Evolutionary conservation across 768 basidiomycete species (phyloP).

Genomic region (Panaeolus papilionaceus): DNA sequence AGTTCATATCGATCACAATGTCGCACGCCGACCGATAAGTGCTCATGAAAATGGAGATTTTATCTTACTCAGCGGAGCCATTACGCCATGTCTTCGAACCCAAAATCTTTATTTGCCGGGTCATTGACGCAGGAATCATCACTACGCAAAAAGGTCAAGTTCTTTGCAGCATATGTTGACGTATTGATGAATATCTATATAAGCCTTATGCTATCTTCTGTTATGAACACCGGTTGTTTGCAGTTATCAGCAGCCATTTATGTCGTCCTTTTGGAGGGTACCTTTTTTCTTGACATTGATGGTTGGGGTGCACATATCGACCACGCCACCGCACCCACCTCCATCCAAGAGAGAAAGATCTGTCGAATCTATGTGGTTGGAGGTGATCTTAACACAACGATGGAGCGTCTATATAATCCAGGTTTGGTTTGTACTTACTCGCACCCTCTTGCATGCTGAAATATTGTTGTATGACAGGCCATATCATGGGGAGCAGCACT

Average conservation of each 20-base stretch:
- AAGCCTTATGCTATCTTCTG: not conserved
- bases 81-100: constrained; percentile 1
- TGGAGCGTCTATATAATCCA: constrained; percentile 40
- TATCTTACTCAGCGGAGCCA: not conserved
- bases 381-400: constrained; percentile 43
- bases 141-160: not conserved
- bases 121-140: not conserved
- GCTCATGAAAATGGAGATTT: not conserved
- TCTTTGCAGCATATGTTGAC: not conserved
- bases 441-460: not conserved
- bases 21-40: constrained; percentile 12
- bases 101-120: constrained; percentile 9
- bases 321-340: constrained; percentile 54
- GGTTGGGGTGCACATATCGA: constrained; percentile 48
- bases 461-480: constrained; percentile 29
- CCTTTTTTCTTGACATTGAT: constrained; percentile 50
- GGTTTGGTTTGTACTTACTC: constrained; percentile 32
- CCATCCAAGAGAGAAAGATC: constrained; percentile 37
- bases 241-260: constrained; percentile 19
- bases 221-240: not conserved
- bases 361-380: constrained; percentile 41
- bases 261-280: constrained; percentile 42
- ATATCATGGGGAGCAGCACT: constrained; percentile 45
- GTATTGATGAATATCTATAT: constrained; percentile 2
- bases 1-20: not conserved